Percentiles rank a stretch among this genome's conserved stretches.
Evolutionary conservation across 2,329 filamentous ascomycete genomes (phyloP).

Genomic region (Triangularia setosa): DNA sequence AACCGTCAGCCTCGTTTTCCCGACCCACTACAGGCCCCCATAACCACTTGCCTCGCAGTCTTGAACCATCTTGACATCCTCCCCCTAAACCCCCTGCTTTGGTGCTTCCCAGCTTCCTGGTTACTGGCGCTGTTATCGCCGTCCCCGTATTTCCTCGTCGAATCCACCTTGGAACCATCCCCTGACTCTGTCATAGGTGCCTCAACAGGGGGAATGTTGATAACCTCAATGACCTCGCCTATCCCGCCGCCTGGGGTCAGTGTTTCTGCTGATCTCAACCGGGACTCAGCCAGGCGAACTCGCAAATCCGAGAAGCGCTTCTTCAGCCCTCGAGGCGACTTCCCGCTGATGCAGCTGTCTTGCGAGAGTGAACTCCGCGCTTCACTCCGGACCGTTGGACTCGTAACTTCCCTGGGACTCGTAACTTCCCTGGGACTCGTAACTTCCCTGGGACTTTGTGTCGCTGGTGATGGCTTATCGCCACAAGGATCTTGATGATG

Average conservation of each 20-base stretch:
- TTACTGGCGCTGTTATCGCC: background rate
- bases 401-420: background rate
- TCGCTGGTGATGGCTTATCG: background rate
- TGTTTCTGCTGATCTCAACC: conserved; percentile 12
- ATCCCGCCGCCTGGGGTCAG: background rate
- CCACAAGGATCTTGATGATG: background rate
- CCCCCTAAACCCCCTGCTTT: conserved; percentile 14
- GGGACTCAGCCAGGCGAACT: conserved; percentile 21
- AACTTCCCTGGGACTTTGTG: background rate
- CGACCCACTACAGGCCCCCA: conserved; percentile 16
- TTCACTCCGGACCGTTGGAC: conserved; percentile 7
- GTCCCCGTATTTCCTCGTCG: background rate
- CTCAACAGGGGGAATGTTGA: conserved; percentile 1
- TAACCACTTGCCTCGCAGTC: conserved; percentile 14
- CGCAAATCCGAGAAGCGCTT: conserved; percentile 27
- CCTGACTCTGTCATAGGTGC: background rate
- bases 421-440: too few relatives aligned
- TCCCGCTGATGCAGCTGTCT: conserved; percentile 11
- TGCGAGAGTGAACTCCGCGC: conserved; percentile 22
- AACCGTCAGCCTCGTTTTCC: conserved; percentile 9
- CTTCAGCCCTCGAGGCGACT: conserved; percentile 22
- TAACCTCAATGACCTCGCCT: background rate
- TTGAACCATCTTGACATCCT: conserved; percentile 22
- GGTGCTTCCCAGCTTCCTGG: background rate
- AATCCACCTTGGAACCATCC: background rate